phyloP scores from a whole-genome alignment of 2,329 filamentous ascomycete species.

The Talaromyces albobiverticillius region DNA sequence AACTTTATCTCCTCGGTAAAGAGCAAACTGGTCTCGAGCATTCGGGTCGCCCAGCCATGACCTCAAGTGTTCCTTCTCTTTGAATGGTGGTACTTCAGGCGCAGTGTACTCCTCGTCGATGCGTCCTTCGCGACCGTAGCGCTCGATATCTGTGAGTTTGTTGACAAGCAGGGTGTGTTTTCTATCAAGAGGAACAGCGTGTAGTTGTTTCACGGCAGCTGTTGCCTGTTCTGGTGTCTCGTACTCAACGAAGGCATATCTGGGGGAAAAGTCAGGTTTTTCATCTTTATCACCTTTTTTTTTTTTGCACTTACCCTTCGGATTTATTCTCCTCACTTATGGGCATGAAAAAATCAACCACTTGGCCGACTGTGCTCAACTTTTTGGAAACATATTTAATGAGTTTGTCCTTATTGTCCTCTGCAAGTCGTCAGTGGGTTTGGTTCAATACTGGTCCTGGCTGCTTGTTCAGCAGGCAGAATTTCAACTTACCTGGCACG shows the following conservation, averaged over 20 bases:
- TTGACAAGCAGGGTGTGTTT: constrained; percentile 94
- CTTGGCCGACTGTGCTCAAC: constrained; percentile 79
- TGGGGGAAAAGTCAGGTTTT: constrained; percentile 35
- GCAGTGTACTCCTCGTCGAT: constrained; percentile 86
- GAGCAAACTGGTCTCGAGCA: constrained; percentile 90
- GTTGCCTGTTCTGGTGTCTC: constrained; percentile 84
- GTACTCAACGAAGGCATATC: constrained; percentile 97
- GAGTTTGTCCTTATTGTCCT: constrained; percentile 89
- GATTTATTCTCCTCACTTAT: constrained; percentile 83
- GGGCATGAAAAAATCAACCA: constrained; percentile 92
- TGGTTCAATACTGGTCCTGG: no score
- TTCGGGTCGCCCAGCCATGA: constrained; percentile 89
- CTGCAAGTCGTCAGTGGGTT: constrained; percentile 29
- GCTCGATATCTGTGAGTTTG: constrained; percentile 97
- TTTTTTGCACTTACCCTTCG: constrained; percentile 63
- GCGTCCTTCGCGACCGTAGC: constrained; percentile 89
- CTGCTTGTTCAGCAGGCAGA: no score
- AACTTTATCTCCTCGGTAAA: constrained; percentile 88
- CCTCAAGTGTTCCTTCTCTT: constrained; percentile 88
- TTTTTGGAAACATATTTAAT: constrained; percentile 96
- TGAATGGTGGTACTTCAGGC: constrained; percentile 78
- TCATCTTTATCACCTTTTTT: neutral
- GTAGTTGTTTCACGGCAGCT: constrained; percentile 82
- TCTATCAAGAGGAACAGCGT: constrained; percentile 88
- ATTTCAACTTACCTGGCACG: constrained; percentile 47